A percentile compares a stretch with the other conserved stretches of the same genome.
phyloP scores from a whole-genome alignment of 2,329 filamentous ascomycete species.

The Fusarium coffeatum region DNA sequence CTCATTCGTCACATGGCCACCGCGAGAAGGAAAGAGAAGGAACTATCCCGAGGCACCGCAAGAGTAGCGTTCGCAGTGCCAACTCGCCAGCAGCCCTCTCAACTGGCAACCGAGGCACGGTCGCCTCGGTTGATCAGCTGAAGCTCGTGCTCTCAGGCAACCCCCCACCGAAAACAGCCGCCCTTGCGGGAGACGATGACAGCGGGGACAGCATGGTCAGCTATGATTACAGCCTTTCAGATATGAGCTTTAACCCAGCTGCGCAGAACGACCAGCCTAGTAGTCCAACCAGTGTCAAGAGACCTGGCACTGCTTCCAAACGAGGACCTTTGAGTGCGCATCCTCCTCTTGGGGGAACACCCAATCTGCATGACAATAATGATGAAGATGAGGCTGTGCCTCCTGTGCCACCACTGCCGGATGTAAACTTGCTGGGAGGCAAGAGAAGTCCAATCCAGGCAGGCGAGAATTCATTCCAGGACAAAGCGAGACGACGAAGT shows the following conservation, averaged over 20 bases:
- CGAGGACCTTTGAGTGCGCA: constrained; percentile 60
- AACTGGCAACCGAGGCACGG: constrained; percentile 60
- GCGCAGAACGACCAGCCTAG: constrained; percentile 48
- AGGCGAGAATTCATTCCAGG: constrained; percentile 50
- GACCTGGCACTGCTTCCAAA: constrained; percentile 52
- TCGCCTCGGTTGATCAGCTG: constrained; percentile 72
- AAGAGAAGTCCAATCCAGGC: constrained; percentile 46
- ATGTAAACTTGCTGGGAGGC: constrained; percentile 48
- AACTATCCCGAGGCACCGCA: constrained; percentile 59
- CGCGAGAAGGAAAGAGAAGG: constrained; percentile 48
- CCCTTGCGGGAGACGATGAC: constrained; percentile 58
- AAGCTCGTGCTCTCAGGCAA: constrained; percentile 71
- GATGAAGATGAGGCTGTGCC: constrained; percentile 58
- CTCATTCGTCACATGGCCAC: constrained; percentile 58
- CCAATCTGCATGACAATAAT: constrained; percentile 48
- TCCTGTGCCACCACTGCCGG: constrained; percentile 67
- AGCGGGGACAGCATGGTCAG: constrained; percentile 77
- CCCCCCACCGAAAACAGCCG: constrained; percentile 54
- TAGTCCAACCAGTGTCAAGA: constrained; percentile 48
- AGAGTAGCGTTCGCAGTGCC: constrained; percentile 65
- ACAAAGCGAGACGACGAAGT: constrained; percentile 53
- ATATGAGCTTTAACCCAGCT: constrained; percentile 69
- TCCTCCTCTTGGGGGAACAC: constrained; percentile 50
- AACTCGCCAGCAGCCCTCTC: constrained; percentile 58
- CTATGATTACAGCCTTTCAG: constrained; percentile 75